Base-by-base conservation (phyloP, 345 rosid genomes). In the Arabidopsis arenosa region DNA sequence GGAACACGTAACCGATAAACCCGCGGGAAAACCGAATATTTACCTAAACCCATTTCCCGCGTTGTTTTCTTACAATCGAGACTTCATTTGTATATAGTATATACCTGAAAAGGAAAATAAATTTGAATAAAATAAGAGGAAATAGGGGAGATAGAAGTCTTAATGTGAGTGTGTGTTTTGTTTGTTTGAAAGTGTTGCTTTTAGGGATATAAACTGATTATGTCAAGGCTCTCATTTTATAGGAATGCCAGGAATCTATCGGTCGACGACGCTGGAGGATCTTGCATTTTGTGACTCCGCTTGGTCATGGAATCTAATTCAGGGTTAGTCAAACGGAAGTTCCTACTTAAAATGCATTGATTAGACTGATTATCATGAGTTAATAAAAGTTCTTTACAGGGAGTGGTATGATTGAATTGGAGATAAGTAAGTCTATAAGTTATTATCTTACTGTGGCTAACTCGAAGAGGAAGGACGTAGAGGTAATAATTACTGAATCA, bases 361-460 rank as follows among this genome's bases (percentile, higher is more conserved):
- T 28, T 65, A 28, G 58, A 44, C 14, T 44, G 39, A 18, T 39
- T 41, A 45, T 5, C 63, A 48, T 11, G n/a, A 32, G 12, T 75
- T 72, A 58, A 48, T 13, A 57, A 48, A 35, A 35, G 49, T 65
- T 47, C 30, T 84, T 57, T 13, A 8, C 84, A 92, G 97, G 93
- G 75, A 83, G 79, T 65, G 97, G 97, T 23, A 15, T 61, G 72
- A 77, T 87, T 75, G 75, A 81, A 69, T 82, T 83, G 75, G 51
- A 73, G 23, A 89, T 94, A 72, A 77, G 18, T 51, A 48, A 47
- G 54, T 80, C 96, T 81, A 81, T 92, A 67, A 74, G 54, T 74
- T 94, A 92, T 82, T 85, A 83, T 71, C 61, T 94, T 58, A 87
- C 90, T 59, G 74, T 84, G 82, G 92, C 87, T 69, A 92, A 92